Percentiles rank a stretch among this genome's conserved stretches.
Evolutionary conservation across 2,329 filamentous ascomycete genomes (phyloP).

Genomic region (Geosmithia putterillii): DNA sequence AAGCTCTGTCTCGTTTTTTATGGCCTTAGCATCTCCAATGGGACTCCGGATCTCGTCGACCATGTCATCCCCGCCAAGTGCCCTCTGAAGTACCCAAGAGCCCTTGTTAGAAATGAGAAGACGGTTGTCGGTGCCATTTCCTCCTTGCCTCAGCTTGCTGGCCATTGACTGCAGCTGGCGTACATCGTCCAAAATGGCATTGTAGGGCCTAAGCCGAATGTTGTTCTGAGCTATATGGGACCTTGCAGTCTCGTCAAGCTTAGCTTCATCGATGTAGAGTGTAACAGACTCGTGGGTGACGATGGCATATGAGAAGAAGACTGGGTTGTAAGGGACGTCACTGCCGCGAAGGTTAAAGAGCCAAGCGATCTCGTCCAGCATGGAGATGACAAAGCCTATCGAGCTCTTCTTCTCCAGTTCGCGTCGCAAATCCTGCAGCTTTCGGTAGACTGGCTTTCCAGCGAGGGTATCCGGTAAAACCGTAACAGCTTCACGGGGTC

Average conservation of each 20-base stretch:
- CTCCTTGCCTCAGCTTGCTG: slow-evolving; percentile 11
- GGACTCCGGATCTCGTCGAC: slow-evolving; percentile 84
- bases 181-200: slow-evolving; percentile 69
- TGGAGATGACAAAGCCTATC: slow-evolving; percentile 78
- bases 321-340: slow-evolving; percentile 95
- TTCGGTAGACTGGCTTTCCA: slow-evolving; percentile 71
- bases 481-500: slow-evolving; percentile 64
- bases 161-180: slow-evolving; percentile 34
- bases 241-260: slow-evolving; percentile 57
- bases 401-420: slow-evolving; percentile 85
- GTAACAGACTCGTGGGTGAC: slow-evolving; percentile 66
- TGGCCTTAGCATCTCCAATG: slow-evolving; percentile 78
- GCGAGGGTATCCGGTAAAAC: slow-evolving; percentile 61
- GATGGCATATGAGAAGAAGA: slow-evolving; percentile 94
- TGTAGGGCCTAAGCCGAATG: slow-evolving; percentile 71
- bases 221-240: slow-evolving; percentile 57
- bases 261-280: slow-evolving; percentile 73
- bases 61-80: slow-evolving; percentile 71
- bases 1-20: slow-evolving; percentile 85
- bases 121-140: slow-evolving; percentile 18
- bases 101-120: slow-evolving; percentile 80
- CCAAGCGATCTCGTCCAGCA: slow-evolving; percentile 96
- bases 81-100: slow-evolving; percentile 84
- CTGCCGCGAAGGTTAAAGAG: slow-evolving; percentile 93
- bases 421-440: slow-evolving; percentile 78